Evolutionary conservation across 1,139 yeast species (phyloP), one percentile per base, ranked within the genome.

Genomic region (Hansenula lynferdii): DNA sequence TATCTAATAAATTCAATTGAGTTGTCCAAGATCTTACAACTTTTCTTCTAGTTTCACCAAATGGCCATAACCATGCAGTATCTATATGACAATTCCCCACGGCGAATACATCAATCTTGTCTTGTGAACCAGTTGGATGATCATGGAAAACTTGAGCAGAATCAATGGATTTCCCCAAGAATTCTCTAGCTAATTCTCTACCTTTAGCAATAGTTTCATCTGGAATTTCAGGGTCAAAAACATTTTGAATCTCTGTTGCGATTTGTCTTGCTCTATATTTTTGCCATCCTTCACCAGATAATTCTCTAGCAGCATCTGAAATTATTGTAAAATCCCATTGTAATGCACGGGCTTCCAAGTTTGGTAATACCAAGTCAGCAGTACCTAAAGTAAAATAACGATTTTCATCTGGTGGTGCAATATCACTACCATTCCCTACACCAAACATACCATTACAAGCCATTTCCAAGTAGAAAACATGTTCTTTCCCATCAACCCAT

Each of bases 21-120:
- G 96, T 79, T 1, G 96, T 82, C 97, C 97, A 92, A 6, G 96
- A 87, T 48, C 98, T 75, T 5, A 89, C 96, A 43, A 90, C 78
- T 57, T 89, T 89, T 43, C 97, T 75, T 51, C 84, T 82, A 1
- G 97, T 87, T 61, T 92, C 97, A 4, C 96, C 97, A 69, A 83
- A 90, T 11, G 97, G 97, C 98, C 98, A 92, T 45, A 85, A 70
- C 96, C 97, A 89, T 18, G 96, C 96, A 24, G 97, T 90, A 57
- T 92, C 98, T 52, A 92, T 92, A 61, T 92, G 98, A 59, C 97
- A 92, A 58, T 92, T 86, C 35, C 97, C 97, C 47, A 92, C 72
- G 6, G 87, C 96, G 57, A 69, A 83, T 8, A 89, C 96, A 30
- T 77, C 73, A 38, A 65, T 61, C 35, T 63, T 47, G 44, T 54